Evolutionary conservation across 805 yeast species (phyloP), one percentile per base, ranked within the genome.

Genomic region (Pichia exigua): DNA sequence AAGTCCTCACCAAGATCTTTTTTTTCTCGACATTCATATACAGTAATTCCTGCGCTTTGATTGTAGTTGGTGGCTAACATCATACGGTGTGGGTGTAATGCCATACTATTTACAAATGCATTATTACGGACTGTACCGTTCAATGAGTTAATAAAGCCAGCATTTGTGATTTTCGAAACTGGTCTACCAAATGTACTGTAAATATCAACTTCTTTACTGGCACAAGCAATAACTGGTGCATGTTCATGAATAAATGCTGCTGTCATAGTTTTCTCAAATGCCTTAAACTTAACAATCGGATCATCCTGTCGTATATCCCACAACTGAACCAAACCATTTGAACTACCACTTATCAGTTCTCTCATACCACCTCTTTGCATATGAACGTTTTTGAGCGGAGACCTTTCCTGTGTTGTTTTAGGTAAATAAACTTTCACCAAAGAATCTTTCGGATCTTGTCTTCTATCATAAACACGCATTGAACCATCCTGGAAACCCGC

Each of bases 281-380:
- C 85, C 22, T 70, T 72, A 69, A 83, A 88, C 1, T 81, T 70
- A 7, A 77, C 70, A 2, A 92, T 87, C 0, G 97, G 92, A 11
- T 80, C 80, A 49, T 79, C 77, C 39, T 73, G 65, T 54, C 99
- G 74, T 30, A 94, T 84, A 68, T 94, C 99, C 98, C 98, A 94
- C 26, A 94, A 65, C 51, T 84, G 86, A 4, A 94, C 85, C 44
- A 75, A 72, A 2, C 99, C 97, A 61, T 87, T 94, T 0, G 86
- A 71, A 10, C 85, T 76, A 0, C 95, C 98, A 56, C 92, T 82
- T 2, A 85, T 85, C 45, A 94, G 74, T 64, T 94, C 99, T 51
- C 99, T 75, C 60, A 81, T 81, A 0, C 99, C 99, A 40, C 99
- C 99, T 60, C 99, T 76, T 71, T 94, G 99, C 95, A 94, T 85